Evolutionary conservation across 768 basidiomycete species (phyloP).

Genomic region (Gymnopilus junonius): DNA sequence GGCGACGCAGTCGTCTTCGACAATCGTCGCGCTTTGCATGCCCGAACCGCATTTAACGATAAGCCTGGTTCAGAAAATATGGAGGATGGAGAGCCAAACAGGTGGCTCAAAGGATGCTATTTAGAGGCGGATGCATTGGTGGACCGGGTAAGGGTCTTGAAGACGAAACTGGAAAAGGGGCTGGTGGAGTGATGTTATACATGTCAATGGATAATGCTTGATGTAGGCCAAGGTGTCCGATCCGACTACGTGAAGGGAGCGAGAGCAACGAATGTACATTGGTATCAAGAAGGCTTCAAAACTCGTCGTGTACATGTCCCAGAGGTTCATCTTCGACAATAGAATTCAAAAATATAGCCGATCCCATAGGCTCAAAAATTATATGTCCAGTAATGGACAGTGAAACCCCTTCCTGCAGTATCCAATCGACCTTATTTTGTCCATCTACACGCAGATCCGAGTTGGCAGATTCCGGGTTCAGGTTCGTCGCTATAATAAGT

Average conservation of each 20-base stretch:
- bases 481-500: conserved; percentile 6
- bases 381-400: neutral
- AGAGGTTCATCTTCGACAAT: neutral
- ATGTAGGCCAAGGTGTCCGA: neutral
- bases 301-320: conserved; percentile 1
- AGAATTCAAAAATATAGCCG: conserved; percentile 4
- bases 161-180: conserved; percentile 31
- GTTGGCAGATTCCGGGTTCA: neutral
- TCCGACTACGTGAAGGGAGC: neutral
- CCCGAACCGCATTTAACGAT: conserved; percentile 75
- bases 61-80: conserved; percentile 32
- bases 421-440: neutral
- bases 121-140: conserved; percentile 68
- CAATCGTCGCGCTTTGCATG: conserved; percentile 89
- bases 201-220: neutral
- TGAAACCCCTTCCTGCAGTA: conserved; percentile 7
- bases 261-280: neutral
- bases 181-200: neutral
- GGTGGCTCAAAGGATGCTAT: conserved; percentile 94
- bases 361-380: conserved; percentile 7
- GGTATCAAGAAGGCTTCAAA: neutral
- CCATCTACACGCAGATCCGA: neutral
- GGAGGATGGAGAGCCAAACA: conserved; percentile 54
- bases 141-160: conserved; percentile 62
- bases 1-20: conserved; percentile 92